Percentiles rank a stretch among this genome's conserved stretches.
phyloP scores from a whole-genome alignment of 768 basidiomycete species.

The Candolleomyces eurysporus region DNA sequence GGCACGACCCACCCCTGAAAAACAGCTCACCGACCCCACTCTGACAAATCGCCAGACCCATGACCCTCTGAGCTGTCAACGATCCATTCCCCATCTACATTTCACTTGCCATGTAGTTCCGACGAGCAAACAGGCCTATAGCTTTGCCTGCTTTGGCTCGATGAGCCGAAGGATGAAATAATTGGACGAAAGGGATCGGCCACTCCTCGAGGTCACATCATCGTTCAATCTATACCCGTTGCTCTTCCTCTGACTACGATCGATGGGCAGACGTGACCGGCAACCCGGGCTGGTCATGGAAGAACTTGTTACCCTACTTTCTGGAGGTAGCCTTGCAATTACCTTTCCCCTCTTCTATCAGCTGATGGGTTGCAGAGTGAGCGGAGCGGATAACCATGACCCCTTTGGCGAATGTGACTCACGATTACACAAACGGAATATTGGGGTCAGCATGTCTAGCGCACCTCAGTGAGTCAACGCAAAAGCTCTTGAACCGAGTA shows the following conservation, averaged over 20 bases:
- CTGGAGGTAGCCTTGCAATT: background rate
- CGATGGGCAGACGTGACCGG: constrained; percentile 7
- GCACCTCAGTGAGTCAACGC: constrained; percentile 25
- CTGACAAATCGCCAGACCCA: no score
- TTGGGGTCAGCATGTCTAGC: constrained; percentile 29
- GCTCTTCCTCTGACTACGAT: constrained; percentile 12
- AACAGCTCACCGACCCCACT: no score
- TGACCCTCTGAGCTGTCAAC: no score
- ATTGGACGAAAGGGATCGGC: no score
- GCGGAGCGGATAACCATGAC: constrained; percentile 26
- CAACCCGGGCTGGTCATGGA: constrained; percentile 10
- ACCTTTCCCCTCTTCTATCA: background rate
- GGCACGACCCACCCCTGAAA: no score
- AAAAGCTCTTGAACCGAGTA: constrained; percentile 29
- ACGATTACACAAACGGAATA: constrained; percentile 20
- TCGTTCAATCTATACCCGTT: constrained; percentile 16
- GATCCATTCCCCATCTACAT: no score
- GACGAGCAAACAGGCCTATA: no score
- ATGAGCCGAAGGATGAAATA: no score
- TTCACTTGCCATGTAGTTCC: no score
- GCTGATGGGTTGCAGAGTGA: constrained; percentile 19
- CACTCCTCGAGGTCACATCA: constrained; percentile 25
- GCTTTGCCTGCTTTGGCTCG: no score
- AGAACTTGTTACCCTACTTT: constrained; percentile 9
- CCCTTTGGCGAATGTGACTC: constrained; percentile 31